A percentile compares a stretch with the other conserved stretches of the same genome.
Evolutionary conservation across 2,329 filamentous ascomycete species (phyloP).

Genomic region (Cercospora beticola): DNA sequence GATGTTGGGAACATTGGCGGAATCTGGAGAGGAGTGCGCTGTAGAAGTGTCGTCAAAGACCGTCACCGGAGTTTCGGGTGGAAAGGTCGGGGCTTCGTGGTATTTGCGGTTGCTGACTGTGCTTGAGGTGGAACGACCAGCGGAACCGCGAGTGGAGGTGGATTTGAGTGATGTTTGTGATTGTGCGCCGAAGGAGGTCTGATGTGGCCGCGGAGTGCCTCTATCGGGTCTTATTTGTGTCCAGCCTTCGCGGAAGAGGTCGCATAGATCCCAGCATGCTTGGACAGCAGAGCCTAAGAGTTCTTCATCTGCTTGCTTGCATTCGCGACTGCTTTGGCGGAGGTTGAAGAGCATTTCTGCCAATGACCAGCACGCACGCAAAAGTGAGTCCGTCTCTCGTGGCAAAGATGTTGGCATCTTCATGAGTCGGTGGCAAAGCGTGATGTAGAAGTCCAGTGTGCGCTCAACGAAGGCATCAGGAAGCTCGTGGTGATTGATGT

Average conservation of each 20-base stretch:
- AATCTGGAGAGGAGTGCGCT: slow-evolving; percentile 73
- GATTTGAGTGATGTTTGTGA: slow-evolving; percentile 25
- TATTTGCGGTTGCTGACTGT: slow-evolving; percentile 46
- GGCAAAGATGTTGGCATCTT: slow-evolving; percentile 79
- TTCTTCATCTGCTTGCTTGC: slow-evolving; percentile 73
- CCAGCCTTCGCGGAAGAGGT: slow-evolving; percentile 91
- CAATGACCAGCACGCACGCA: slow-evolving; percentile 84
- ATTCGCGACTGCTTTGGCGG: slow-evolving; percentile 75
- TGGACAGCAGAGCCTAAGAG: slow-evolving; percentile 84
- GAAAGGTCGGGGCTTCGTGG: slow-evolving; percentile 45
- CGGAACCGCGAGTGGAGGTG: slow-evolving; percentile 27
- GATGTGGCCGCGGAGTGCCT: slow-evolving; percentile 78
- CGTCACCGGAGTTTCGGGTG: slow-evolving; percentile 88
- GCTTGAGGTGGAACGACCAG: slow-evolving; percentile 47
- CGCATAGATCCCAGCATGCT: slow-evolving; percentile 91
- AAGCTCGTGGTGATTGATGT: slow-evolving; percentile 79
- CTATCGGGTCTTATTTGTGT: slow-evolving; percentile 82
- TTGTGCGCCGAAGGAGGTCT: slow-evolving; percentile 64
- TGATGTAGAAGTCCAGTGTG: slow-evolving; percentile 92
- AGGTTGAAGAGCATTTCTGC: slow-evolving; percentile 93
- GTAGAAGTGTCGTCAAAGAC: slow-evolving; percentile 84
- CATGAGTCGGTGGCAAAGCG: slow-evolving; percentile 92
- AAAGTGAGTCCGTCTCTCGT: slow-evolving; percentile 78
- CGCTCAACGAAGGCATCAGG: slow-evolving; percentile 85
- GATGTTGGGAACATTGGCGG: slow-evolving; percentile 75